Evolutionary conservation across 768 basidiomycete genomes (phyloP).

Genomic region (Serendipita vermifera): DNA sequence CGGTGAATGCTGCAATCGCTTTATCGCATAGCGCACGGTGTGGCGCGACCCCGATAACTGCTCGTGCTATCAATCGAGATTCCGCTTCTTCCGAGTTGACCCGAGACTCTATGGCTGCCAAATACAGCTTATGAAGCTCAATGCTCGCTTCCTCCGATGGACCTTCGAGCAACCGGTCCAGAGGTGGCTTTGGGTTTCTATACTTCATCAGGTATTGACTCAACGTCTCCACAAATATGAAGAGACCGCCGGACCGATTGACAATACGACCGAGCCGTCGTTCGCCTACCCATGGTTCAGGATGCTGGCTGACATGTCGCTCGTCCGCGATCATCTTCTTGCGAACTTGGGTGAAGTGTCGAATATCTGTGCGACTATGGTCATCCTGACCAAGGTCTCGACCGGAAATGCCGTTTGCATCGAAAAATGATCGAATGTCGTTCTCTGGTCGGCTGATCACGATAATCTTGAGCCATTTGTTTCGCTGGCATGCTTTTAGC

Average conservation of each 20-base stretch:
- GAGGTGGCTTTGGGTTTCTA: background rate
- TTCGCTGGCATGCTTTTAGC: background rate
- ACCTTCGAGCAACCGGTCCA: background rate
- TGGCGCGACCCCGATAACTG: background rate
- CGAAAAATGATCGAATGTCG: background rate
- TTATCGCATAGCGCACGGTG: background rate
- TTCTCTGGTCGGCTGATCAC: background rate
- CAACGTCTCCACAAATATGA: background rate
- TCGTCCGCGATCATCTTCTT: background rate
- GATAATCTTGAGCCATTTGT: background rate
- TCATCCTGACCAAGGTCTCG: too few relatives aligned
- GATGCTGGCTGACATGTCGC: too few relatives aligned
- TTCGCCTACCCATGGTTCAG: background rate
- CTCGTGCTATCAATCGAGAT: background rate
- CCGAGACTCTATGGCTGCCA: background rate
- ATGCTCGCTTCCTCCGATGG: background rate
- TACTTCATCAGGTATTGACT: background rate
- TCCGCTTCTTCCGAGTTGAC: background rate
- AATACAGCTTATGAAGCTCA: background rate
- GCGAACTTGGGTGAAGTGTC: background rate
- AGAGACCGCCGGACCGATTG: background rate
- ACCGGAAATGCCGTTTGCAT: background rate
- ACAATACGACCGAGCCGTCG: background rate
- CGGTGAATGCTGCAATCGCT: background rate
- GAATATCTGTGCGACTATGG: background rate